A percentile compares a stretch with the other conserved stretches of the same genome.
phyloP scores from a whole-genome alignment of 2,329 filamentous ascomycete genomes.

The Paradendryphiella salina region DNA sequence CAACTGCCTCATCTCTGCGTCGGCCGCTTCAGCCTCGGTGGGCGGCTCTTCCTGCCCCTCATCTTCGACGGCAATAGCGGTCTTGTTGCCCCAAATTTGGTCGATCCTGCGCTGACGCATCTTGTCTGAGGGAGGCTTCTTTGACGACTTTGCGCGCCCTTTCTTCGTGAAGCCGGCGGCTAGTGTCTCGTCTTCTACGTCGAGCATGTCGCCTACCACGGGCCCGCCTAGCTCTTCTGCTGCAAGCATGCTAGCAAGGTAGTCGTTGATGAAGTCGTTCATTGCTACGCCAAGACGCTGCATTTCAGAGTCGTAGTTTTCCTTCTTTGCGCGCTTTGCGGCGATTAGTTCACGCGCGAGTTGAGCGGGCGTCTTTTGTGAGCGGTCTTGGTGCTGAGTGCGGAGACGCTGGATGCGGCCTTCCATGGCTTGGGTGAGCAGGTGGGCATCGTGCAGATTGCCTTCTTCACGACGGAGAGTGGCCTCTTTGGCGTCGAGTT shows the following conservation, averaged over 20 bases:
- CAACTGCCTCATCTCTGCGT: constrained; percentile 52
- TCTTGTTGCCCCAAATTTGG: constrained; percentile 51
- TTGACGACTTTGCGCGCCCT: constrained; percentile 51
- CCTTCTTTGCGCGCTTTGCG: constrained; percentile 63
- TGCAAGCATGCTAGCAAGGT: constrained; percentile 74
- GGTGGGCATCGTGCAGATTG: constrained; percentile 53
- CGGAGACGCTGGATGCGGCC: constrained; percentile 64
- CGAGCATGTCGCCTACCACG: constrained; percentile 73
- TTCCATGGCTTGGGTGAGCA: constrained; percentile 54
- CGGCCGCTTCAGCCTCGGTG: constrained; percentile 55
- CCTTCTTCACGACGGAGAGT: constrained; percentile 52
- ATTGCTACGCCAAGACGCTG: constrained; percentile 65
- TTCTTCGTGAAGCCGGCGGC: constrained; percentile 58
- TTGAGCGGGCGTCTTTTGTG: constrained; percentile 63
- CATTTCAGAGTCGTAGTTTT: constrained; percentile 64
- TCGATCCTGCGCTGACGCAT: constrained; percentile 56
- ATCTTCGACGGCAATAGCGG: constrained; percentile 26
- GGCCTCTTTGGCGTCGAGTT: constrained; percentile 46
- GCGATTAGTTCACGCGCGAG: constrained; percentile 65
- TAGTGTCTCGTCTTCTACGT: constrained; percentile 61
- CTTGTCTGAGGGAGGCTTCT: constrained; percentile 39
- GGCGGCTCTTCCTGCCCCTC: constrained; percentile 32
- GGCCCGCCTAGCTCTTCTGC: constrained; percentile 83
- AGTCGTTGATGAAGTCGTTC: constrained; percentile 69
- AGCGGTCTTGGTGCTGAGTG: constrained; percentile 59